Percentiles rank a stretch among this genome's conserved stretches.
Evolutionary conservation across 2,329 filamentous ascomycete genomes (phyloP).

Genomic region (Cryphonectria naterciae): DNA sequence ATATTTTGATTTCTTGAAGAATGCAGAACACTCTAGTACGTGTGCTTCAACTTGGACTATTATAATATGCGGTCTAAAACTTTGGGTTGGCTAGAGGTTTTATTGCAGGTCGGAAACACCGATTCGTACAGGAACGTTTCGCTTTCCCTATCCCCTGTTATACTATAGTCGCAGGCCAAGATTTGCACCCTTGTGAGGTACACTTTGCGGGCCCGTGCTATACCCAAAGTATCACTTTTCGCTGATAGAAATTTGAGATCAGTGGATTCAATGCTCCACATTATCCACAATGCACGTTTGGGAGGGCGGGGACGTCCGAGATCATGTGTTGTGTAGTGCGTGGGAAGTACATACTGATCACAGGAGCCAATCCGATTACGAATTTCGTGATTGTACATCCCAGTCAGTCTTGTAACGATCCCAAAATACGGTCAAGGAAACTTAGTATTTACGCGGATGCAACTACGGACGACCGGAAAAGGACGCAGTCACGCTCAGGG

Average conservation of each 20-base stretch:
- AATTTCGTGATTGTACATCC: neutral
- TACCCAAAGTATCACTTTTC: too few relatives aligned
- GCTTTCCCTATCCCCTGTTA: neutral
- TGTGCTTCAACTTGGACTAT: too few relatives aligned
- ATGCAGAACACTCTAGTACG: neutral
- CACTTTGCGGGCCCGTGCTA: too few relatives aligned
- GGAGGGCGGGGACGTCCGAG: too few relatives aligned
- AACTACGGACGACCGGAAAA: neutral
- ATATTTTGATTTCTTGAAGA: too few relatives aligned
- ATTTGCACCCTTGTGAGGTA: too few relatives aligned
- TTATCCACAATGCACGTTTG: too few relatives aligned
- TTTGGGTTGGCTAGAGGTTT: neutral
- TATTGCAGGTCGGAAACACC: neutral
- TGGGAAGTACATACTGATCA: neutral
- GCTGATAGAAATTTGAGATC: too few relatives aligned
- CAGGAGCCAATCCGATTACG: neutral
- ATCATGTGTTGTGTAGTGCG: too few relatives aligned
- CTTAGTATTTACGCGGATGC: neutral
- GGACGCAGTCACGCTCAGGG: neutral
- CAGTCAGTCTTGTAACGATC: neutral
- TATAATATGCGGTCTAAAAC: neutral
- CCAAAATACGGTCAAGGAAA: neutral
- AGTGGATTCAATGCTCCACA: too few relatives aligned
- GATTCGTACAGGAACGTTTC: neutral
- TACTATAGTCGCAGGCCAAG: too few relatives aligned